A percentile compares a stretch with the other conserved stretches of the same genome.
Evolutionary conservation across 2,329 filamentous ascomycete species (phyloP).

Genomic region (Trichoderma sp.): DNA sequence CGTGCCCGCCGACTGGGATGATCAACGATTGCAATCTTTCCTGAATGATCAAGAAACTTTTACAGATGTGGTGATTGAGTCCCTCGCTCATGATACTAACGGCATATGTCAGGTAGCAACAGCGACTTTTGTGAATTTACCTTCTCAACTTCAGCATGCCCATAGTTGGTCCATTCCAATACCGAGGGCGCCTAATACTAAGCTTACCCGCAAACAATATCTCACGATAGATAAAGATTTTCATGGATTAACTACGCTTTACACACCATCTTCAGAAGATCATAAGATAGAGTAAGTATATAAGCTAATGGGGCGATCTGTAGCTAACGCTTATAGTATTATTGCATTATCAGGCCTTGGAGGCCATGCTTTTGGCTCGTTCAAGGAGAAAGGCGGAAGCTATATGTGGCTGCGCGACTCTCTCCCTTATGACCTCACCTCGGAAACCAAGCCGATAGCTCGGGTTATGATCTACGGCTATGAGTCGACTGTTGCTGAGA

Average conservation of each 20-base stretch:
- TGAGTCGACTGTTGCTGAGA: not conserved
- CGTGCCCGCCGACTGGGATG: not conserved
- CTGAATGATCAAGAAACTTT: not conserved
- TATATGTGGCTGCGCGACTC: not conserved
- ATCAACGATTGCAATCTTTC: not conserved
- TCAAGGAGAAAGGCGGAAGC: not conserved
- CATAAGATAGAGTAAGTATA: not conserved
- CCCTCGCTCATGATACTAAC: not conserved
- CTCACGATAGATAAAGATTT: not conserved
- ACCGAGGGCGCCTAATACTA: not conserved
- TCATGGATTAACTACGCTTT: not conserved
- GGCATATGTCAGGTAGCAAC: not conserved
- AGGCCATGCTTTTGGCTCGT: not conserved
- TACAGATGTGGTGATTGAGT: not conserved
- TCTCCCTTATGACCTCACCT: not conserved
- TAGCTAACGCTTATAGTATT: not conserved
- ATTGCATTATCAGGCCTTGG: not conserved
- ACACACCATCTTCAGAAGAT: not conserved
- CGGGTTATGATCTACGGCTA: not conserved
- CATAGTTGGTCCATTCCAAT: not conserved
- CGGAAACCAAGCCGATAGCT: not conserved
- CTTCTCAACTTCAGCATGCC: not conserved
- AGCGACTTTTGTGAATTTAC: not conserved
- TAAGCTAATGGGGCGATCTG: not conserved
- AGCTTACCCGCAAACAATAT: not conserved